Evolutionary conservation across 2,329 filamentous ascomycete species (phyloP).

Genomic region (Falciphora oryzae): DNA sequence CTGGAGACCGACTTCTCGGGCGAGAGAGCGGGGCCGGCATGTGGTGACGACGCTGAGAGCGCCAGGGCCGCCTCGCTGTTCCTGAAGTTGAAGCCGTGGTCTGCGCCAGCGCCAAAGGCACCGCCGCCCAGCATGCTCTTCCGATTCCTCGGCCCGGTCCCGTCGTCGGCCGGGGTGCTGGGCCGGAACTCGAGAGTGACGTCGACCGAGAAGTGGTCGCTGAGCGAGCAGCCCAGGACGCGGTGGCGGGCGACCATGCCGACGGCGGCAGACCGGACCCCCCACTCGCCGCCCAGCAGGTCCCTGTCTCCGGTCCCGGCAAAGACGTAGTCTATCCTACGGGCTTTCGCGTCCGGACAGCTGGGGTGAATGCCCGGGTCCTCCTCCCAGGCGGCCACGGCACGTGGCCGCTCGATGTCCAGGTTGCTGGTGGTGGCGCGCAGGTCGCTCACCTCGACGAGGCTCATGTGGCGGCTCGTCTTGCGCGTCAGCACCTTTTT

Average conservation of each 20-base stretch:
- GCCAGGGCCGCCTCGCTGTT: background rate
- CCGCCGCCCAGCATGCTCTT: background rate
- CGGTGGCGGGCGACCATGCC: conserved; percentile 80
- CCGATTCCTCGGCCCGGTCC: conserved; percentile 2
- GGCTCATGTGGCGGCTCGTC: conserved; percentile 7
- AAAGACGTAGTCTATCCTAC: conserved; percentile 93
- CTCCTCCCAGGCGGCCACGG: conserved; percentile 5
- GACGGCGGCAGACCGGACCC: conserved; percentile 64
- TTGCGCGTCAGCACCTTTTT: background rate
- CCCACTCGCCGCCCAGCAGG: conserved; percentile 47
- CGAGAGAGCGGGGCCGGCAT: background rate
- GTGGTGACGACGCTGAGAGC: too few species aligned
- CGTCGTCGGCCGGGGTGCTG: background rate
- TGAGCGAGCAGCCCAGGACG: conserved; percentile 75
- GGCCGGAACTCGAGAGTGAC: conserved; percentile 51
- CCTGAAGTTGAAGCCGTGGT: background rate
- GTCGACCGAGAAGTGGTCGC: conserved; percentile 91
- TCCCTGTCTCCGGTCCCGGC: conserved; percentile 44
- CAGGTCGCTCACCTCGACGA: conserved; percentile 10
- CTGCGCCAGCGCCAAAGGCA: background rate
- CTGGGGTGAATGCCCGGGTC: conserved; percentile 40
- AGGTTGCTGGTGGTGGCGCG: conserved; percentile 24
- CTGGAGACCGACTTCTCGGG: background rate
- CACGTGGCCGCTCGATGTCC: conserved; percentile 33
- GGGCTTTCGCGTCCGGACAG: conserved; percentile 66